phyloP scores from a whole-genome alignment of 768 basidiomycete species.

The Termitomyces sp. region DNA sequence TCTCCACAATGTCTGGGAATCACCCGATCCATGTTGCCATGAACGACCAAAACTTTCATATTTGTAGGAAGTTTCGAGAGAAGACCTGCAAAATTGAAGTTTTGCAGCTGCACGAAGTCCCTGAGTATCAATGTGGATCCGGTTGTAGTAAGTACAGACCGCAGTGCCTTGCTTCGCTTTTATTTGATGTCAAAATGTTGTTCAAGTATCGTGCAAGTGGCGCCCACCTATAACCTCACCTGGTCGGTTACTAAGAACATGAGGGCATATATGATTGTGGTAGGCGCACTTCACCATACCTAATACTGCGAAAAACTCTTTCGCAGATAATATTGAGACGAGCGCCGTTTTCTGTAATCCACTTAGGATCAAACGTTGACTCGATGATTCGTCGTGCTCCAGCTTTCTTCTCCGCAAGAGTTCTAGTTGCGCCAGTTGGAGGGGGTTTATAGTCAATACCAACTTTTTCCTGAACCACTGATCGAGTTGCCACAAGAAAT shows the following conservation, averaged over 20 bases:
- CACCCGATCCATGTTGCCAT: constrained; percentile 35
- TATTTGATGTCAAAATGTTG: background rate
- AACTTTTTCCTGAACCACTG: constrained; percentile 21
- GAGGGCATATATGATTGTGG: background rate
- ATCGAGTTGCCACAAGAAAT: constrained; percentile 35
- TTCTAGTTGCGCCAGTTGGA: constrained; percentile 20
- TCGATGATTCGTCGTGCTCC: constrained; percentile 23
- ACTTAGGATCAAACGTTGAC: constrained; percentile 25
- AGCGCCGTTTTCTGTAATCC: constrained; percentile 22
- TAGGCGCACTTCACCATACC: constrained; percentile 8
- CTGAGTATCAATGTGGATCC: background rate
- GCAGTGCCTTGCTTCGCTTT: constrained; percentile 27
- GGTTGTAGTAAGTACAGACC: constrained; percentile 16
- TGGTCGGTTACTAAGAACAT: constrained; percentile 20
- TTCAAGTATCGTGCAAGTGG: background rate
- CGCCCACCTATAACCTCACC: constrained; percentile 25
- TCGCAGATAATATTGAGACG: constrained; percentile 23
- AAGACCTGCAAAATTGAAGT: constrained; percentile 28
- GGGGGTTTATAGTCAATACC: constrained; percentile 23
- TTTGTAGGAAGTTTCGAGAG: constrained; percentile 27
- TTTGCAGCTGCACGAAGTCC: constrained; percentile 23
- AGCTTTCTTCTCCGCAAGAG: constrained; percentile 24
- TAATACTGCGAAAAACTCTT: constrained; percentile 17
- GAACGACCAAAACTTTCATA: constrained; percentile 36
- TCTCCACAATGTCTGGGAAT: constrained; percentile 31